Conservation (phyloP, 129 eudicot species). For the Helianthus tuberosus region DNA sequence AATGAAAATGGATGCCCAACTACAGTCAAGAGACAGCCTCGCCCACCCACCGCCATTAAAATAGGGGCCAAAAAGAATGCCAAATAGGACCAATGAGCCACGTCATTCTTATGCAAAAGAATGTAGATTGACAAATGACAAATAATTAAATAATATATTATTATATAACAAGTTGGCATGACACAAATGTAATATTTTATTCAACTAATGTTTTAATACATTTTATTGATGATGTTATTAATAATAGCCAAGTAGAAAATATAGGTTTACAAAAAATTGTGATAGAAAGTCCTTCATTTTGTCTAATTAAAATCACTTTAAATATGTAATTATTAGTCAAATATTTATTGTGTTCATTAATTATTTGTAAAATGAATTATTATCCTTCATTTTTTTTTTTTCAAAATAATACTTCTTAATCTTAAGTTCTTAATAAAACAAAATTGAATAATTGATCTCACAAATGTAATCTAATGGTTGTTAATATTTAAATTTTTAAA, state of each 20-base stretch:
- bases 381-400: too few relatives aligned
- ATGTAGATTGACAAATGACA: neutral
- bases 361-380: neutral
- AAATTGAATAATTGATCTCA: neutral
- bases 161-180: neutral
- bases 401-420: neutral
- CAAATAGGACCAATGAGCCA: conserved; percentile 35
- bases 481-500: neutral
- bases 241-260: neutral
- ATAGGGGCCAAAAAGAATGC: conserved; percentile 34
- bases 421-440: neutral
- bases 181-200: neutral
- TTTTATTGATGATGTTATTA: neutral
- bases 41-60: conserved; percentile 28
- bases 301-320: conserved; percentile 18
- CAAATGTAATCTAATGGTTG: neutral
- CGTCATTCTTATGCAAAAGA: conserved; percentile 24
- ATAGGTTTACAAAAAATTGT: neutral
- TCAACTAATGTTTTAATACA: neutral
- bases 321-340: too few relatives aligned
- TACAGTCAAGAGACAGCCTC: conserved; percentile 1
- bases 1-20: conserved; percentile 1
- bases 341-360: neutral
- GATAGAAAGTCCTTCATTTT: neutral
- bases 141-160: neutral